phyloP scores from a whole-genome alignment of 176 grass and related monocot genomes.

The Raddia distichophylla region DNA sequence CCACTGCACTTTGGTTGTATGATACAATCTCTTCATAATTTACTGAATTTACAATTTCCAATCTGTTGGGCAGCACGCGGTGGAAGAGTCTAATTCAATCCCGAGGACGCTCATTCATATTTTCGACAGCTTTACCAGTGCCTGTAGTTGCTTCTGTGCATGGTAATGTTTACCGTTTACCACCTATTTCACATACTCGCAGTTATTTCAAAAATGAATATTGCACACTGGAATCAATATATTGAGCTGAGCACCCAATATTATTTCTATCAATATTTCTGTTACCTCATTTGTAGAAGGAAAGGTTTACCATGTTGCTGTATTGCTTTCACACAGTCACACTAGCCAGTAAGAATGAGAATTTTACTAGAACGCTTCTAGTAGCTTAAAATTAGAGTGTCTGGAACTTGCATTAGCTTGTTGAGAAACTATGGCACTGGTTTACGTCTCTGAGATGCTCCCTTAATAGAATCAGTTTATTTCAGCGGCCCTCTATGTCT shows the following conservation, averaged over 20 bases:
- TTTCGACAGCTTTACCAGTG: slow-evolving; percentile 85
- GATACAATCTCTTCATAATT: not conserved
- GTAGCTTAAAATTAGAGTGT: slow-evolving; percentile 6
- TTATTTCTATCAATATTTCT: not conserved
- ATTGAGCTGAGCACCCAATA: not conserved
- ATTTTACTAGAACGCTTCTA: not conserved
- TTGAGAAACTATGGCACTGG: not conserved
- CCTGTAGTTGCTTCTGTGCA: slow-evolving; percentile 81
- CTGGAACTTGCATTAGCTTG: not conserved
- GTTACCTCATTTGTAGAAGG: not conserved
- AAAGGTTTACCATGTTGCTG: not conserved
- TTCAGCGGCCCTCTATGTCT: slow-evolving; percentile 80
- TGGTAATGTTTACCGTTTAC: slow-evolving; percentile 57
- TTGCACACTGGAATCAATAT: not conserved
- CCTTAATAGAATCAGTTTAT: slow-evolving; percentile 29
- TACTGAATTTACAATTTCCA: slow-evolving; percentile 21
- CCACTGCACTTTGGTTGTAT: slow-evolving; percentile 6
- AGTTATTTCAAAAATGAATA: slow-evolving; percentile 28
- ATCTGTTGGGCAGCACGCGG: slow-evolving; percentile 64
- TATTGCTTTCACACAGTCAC: slow-evolving; percentile 11
- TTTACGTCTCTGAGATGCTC: not conserved
- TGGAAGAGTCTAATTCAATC: slow-evolving; percentile 94
- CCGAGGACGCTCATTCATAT: slow-evolving; percentile 87
- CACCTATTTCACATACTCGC: not conserved
- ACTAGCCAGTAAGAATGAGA: slow-evolving; percentile 22